Evolutionary conservation across 306 rosid species (phyloP).

Genomic region (Cucurbita pepo): DNA sequence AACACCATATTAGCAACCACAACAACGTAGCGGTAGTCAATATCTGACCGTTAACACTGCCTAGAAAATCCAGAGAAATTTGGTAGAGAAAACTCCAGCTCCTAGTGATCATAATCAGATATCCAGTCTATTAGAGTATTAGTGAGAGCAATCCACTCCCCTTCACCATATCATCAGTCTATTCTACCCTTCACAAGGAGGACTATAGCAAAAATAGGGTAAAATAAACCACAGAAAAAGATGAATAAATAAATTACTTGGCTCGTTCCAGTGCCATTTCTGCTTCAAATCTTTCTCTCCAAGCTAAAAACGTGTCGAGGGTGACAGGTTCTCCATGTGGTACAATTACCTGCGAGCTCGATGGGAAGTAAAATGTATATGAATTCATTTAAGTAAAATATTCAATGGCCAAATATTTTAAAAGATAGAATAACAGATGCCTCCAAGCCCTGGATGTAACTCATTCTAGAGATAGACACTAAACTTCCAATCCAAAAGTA

Average conservation of each 20-base stretch:
- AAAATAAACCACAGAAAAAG: neutral
- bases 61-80: neutral
- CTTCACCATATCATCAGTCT: neutral
- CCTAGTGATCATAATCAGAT: neutral
- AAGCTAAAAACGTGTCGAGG: slow-evolving; percentile 73
- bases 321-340: slow-evolving; percentile 99
- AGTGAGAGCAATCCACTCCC: neutral
- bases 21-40: too few relatives aligned
- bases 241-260: slow-evolving; percentile 41
- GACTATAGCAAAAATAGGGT: neutral
- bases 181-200: neutral
- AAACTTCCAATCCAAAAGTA: neutral
- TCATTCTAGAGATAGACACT: neutral
- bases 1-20: too few relatives aligned
- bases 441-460: neutral
- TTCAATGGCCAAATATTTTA: neutral
- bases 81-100: neutral
- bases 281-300: slow-evolving; percentile 99
- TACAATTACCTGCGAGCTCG: slow-evolving; percentile 35
- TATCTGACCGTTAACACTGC: neutral
- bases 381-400: neutral
- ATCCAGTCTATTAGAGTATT: neutral
- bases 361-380: neutral
- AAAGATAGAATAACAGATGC: neutral
- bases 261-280: slow-evolving; percentile 96